Evolutionary conservation across 306 rosid species (phyloP).

Genomic region (Mimosa bimucronata): DNA sequence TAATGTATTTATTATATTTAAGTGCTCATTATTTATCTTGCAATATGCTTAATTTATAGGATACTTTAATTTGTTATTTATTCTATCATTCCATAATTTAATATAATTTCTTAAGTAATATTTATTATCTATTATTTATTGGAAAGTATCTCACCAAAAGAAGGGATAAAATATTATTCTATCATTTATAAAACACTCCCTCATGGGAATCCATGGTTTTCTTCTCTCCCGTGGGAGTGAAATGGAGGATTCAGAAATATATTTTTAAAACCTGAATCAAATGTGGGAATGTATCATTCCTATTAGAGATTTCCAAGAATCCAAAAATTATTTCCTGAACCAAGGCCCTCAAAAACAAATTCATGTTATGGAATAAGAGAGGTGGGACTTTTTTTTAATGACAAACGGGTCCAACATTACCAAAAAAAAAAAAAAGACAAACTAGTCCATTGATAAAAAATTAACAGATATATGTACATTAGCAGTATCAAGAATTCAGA

Average conservation of each 20-base stretch:
- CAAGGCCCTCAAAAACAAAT: not conserved
- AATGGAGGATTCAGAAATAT: not conserved
- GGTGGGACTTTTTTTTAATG: too few species aligned
- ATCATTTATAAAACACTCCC: not conserved
- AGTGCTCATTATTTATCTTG: not conserved
- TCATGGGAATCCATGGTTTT: not conserved
- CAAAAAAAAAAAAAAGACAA: too few species aligned
- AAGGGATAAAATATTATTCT: not conserved
- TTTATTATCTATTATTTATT: not conserved
- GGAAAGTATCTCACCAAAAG: not conserved
- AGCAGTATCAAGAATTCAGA: constrained; percentile 24
- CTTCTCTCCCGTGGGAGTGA: not conserved
- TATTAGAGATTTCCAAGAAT: not conserved
- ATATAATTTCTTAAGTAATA: not conserved
- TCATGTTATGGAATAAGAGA: constrained; percentile 7
- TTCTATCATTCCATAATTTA: not conserved
- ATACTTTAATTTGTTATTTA: not conserved
- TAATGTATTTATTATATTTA: not conserved
- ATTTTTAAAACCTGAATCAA: not conserved
- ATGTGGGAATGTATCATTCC: not conserved
- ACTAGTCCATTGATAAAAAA: too few species aligned
- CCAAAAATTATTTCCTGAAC: not conserved
- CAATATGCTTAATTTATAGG: not conserved
- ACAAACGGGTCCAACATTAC: too few species aligned
- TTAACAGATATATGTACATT: not conserved